Base-by-base conservation (phyloP, 495 filamentous ascomycete species). In the Xylaria grammica region DNA sequence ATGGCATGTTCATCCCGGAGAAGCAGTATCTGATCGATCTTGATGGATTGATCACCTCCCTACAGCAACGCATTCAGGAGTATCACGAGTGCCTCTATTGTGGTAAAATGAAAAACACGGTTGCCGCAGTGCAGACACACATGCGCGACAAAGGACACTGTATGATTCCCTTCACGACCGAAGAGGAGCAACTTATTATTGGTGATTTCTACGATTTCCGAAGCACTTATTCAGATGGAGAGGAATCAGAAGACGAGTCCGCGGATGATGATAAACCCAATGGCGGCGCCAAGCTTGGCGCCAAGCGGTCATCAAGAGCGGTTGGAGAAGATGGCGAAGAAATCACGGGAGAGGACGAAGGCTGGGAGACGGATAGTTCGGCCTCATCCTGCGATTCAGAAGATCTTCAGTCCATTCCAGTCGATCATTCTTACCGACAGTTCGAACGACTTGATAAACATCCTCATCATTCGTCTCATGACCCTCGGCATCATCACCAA, bases 121-220 rank as follows among this genome's bases (percentile, higher is more conserved):
- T 88, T 1, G 84, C 85, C 59, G 93, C 91, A 15, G 84, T 92
- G 40, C 92, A 95, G 65, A 96, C 92, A 0, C 95, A 99, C 75
- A 99, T 99, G 95, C 89, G 90, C 36, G 95, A 99, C 75, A 94
- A 93, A 77, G 88, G 91, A 9, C 95, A 99, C 76, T 97, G 93
- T 81, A 96, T 91, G 85, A 94, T 99, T 65, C 93, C 91, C 0
- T 99, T 96, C 75, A 89, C 90, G 48, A 88, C 86, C 0, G 91
- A 97, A 72, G 90, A 90, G 36, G 93, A 99, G 71, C 92, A 97
- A 78, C 82, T 99, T 19, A 93, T 96, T 59, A 89, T 99, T 63
- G 96, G 95, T n/a, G 91, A 98, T 49, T 98, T 91, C 79, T 99
- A 98, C 79, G 96, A 99, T 74, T 99, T 99, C 85, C 83, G 90